These are phyloP conservation scores for Casaregolazyma lundiana DNA, from an alignment of 1,139 yeast species.

Conservation along the genomic window DNA sequence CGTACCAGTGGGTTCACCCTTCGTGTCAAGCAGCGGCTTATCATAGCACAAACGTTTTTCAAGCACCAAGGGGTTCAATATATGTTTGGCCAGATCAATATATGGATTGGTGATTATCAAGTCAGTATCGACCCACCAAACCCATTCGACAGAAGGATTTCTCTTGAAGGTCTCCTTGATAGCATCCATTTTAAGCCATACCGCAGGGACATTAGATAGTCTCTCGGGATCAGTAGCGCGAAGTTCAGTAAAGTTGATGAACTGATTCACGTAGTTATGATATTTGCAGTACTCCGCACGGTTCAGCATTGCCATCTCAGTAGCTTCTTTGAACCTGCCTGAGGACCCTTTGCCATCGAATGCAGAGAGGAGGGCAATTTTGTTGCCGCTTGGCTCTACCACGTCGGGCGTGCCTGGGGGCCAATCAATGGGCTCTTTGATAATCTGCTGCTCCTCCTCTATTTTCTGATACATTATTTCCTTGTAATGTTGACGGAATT, in stretches of 20 bases:
- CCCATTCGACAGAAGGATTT: constrained; percentile 34
- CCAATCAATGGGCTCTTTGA: constrained; percentile 2
- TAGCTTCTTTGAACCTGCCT: constrained; percentile 21
- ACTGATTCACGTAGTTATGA: constrained; percentile 32
- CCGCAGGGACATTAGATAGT: constrained; percentile 17
- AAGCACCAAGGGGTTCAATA: constrained; percentile 22
- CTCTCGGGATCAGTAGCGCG: constrained; percentile 9
- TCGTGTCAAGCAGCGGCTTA: constrained; percentile 19
- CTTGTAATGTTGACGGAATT: constrained; percentile 1
- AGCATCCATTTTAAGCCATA: constrained; percentile 33
- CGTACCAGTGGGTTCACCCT: constrained; percentile 20
- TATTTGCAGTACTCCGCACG: constrained; percentile 31
- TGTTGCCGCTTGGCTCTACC: constrained; percentile 23
- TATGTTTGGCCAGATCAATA: constrained; percentile 29
- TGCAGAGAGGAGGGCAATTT: constrained; percentile 30
- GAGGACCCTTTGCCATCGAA: constrained; percentile 28
- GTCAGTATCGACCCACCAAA: constrained; percentile 36
- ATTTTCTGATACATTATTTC: constrained; percentile 3
- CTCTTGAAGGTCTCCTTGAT: constrained; percentile 27
- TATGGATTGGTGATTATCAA: constrained; percentile 31
- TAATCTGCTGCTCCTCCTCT: constrained; percentile 2
- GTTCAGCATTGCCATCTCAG: constrained; percentile 28
- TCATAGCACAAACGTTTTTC: constrained; percentile 3
- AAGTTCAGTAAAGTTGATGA: constrained; percentile 25
- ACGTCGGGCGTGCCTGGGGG: constrained; percentile 6